phyloP scores from a whole-genome alignment of 1,139 yeast genomes.

The Kodamaea alishanica region DNA sequence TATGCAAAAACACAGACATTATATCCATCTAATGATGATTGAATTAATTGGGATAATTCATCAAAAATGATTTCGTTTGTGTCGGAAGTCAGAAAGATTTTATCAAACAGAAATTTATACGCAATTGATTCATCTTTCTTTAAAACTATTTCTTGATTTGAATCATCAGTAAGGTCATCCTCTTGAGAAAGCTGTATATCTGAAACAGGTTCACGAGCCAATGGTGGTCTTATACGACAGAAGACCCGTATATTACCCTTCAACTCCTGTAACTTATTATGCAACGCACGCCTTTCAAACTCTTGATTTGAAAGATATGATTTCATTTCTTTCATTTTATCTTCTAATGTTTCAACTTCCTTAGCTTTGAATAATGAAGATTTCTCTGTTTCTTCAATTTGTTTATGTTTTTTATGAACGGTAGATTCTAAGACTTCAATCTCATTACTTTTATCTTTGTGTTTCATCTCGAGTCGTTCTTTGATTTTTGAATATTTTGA shows the following conservation, averaged over 20 bases:
- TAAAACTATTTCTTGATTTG: slow-evolving; percentile 45
- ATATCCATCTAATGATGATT: slow-evolving; percentile 85
- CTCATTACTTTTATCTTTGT: slow-evolving; percentile 20
- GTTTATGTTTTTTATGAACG: slow-evolving; percentile 11
- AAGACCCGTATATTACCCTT: slow-evolving; percentile 92
- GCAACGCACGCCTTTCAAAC: slow-evolving; percentile 56
- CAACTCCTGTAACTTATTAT: slow-evolving; percentile 74
- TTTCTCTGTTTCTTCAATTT: slow-evolving; percentile 9
- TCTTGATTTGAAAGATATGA: slow-evolving; percentile 24
- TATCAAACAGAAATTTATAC: slow-evolving; percentile 68
- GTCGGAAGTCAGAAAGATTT: slow-evolving; percentile 57
- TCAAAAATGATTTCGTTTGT: slow-evolving; percentile 67
- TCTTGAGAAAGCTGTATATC: slow-evolving; percentile 44
- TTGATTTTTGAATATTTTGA: slow-evolving; percentile 6
- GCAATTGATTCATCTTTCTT: slow-evolving; percentile 21
- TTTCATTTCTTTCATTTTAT: slow-evolving; percentile 20
- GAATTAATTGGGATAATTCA: slow-evolving; percentile 83
- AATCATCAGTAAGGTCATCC: slow-evolving; percentile 45
- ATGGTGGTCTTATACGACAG: slow-evolving; percentile 75
- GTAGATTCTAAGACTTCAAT: slow-evolving; percentile 16
- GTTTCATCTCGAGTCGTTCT: slow-evolving; percentile 11
- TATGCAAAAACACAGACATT: slow-evolving; percentile 95
- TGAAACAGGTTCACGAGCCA: slow-evolving; percentile 23
- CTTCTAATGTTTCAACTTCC: slow-evolving; percentile 7
- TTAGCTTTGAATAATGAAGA: slow-evolving; percentile 2